A percentile compares a stretch with the other conserved stretches of the same genome.
Conservation (phyloP, 2,329 filamentous ascomycete species). For the Penicillium hordei region DNA sequence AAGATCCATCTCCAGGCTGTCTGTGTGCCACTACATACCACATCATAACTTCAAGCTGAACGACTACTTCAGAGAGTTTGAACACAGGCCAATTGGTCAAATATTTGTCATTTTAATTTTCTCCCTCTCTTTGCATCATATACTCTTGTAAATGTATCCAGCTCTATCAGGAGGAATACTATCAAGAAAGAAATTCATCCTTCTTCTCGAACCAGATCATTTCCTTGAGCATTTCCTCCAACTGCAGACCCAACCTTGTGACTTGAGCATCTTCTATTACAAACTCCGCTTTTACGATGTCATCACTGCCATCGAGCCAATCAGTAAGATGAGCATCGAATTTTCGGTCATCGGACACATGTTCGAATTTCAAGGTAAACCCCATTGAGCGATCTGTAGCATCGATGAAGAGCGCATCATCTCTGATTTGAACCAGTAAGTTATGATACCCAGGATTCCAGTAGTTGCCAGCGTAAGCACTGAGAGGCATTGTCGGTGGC, state of each 20-base stretch:
- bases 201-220: neutral
- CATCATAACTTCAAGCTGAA: neutral
- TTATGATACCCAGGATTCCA: constrained; percentile 29
- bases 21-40: neutral
- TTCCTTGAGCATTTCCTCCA: neutral
- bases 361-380: constrained; percentile 34
- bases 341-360: constrained; percentile 10
- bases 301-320: neutral
- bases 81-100: neutral
- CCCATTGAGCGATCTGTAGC: constrained; percentile 34
- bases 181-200: neutral
- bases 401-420: constrained; percentile 33
- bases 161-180: neutral
- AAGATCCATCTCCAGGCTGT: neutral
- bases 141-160: neutral
- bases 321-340: neutral
- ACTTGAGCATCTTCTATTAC: neutral
- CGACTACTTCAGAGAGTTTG: neutral
- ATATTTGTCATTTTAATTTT: neutral
- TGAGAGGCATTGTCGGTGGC: constrained; percentile 18
- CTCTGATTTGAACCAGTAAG: constrained; percentile 26
- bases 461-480: constrained; percentile 26
- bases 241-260: neutral
- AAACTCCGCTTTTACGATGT: neutral
- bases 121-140: neutral